phyloP scores from a whole-genome alignment of 2,329 filamentous ascomycete genomes.

The Exophiala viscosa region DNA sequence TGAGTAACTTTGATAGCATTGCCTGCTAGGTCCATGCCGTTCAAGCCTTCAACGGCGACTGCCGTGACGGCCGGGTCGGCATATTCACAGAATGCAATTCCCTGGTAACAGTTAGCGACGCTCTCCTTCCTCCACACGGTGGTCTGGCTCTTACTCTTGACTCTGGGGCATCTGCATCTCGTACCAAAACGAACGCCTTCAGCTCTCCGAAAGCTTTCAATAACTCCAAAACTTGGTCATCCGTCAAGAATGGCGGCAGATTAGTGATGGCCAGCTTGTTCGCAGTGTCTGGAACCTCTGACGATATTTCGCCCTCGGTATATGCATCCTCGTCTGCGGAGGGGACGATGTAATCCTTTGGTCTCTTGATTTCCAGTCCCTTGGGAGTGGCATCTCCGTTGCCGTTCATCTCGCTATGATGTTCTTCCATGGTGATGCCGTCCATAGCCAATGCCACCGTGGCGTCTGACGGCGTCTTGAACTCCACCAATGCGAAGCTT shows the following conservation, averaged over 20 bases:
- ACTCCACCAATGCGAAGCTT: constrained; percentile 83
- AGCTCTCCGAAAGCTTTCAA: constrained; percentile 87
- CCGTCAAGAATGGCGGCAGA: constrained; percentile 79
- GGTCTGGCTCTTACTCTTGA: constrained; percentile 64
- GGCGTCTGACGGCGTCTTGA: constrained; percentile 79
- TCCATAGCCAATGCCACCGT: constrained; percentile 89
- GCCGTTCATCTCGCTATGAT: constrained; percentile 50
- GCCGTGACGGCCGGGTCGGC: constrained; percentile 69
- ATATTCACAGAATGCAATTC: constrained; percentile 96
- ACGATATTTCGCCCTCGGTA: constrained; percentile 64
- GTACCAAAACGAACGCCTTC: constrained; percentile 86
- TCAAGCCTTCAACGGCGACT: constrained; percentile 83
- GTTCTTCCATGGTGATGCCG: constrained; percentile 80
- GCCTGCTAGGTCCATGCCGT: constrained; percentile 90
- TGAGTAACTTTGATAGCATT: constrained; percentile 79
- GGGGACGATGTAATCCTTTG: constrained; percentile 96
- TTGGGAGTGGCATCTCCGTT: constrained; percentile 51
- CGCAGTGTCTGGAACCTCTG: constrained; percentile 80
- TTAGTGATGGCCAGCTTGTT: constrained; percentile 94
- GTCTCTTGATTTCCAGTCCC: constrained; percentile 71
- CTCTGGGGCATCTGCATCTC: constrained; percentile 79
- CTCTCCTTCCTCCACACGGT: neutral
- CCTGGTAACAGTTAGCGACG: constrained; percentile 49
- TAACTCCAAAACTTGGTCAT: constrained; percentile 88
- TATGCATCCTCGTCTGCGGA: constrained; percentile 69